Percentiles rank a stretch among this genome's conserved stretches.
phyloP scores from a whole-genome alignment of 768 basidiomycete species.

The Clitopilus passeckerianus region DNA sequence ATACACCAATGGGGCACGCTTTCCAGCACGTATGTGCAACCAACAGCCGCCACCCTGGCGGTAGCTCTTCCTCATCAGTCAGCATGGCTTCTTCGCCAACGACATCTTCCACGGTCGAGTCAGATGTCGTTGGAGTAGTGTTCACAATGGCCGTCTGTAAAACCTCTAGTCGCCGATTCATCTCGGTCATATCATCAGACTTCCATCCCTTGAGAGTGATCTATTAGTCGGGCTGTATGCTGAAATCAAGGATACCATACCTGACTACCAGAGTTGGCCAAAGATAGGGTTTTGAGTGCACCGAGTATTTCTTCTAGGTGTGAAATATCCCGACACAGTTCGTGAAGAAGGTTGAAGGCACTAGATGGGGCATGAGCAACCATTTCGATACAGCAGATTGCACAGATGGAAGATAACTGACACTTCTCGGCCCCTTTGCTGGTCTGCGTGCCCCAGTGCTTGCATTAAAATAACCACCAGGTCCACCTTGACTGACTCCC shows the following conservation, averaged over 20 bases:
- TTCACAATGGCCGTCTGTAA: conserved; percentile 14
- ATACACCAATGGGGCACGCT: conserved; percentile 67
- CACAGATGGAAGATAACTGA: background rate
- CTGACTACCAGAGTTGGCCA: conserved; percentile 14
- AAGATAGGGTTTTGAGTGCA: conserved; percentile 10
- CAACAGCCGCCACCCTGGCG: conserved; percentile 52
- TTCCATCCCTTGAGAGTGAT: conserved; percentile 41
- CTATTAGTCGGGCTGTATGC: conserved; percentile 1
- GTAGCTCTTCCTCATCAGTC: conserved; percentile 9
- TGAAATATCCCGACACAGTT: conserved; percentile 31
- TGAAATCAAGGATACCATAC: conserved; percentile 12
- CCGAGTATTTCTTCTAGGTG: conserved; percentile 20
- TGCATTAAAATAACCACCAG: conserved; percentile 40
- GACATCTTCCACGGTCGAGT: background rate
- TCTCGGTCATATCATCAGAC: conserved; percentile 41
- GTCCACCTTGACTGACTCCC: conserved; percentile 40
- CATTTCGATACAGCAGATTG: background rate
- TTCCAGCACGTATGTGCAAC: conserved; percentile 44
- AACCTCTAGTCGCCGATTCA: conserved; percentile 47
- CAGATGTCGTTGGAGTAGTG: conserved; percentile 13
- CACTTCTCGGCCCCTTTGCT: conserved; percentile 15
- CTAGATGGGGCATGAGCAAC: conserved; percentile 1
- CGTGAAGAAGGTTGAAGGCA: conserved; percentile 30
- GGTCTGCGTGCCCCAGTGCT: conserved; percentile 35
- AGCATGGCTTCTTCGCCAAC: background rate